Evolutionary conservation across 2,329 filamentous ascomycete genomes (phyloP).

Genomic region (Cadophora sp.): DNA sequence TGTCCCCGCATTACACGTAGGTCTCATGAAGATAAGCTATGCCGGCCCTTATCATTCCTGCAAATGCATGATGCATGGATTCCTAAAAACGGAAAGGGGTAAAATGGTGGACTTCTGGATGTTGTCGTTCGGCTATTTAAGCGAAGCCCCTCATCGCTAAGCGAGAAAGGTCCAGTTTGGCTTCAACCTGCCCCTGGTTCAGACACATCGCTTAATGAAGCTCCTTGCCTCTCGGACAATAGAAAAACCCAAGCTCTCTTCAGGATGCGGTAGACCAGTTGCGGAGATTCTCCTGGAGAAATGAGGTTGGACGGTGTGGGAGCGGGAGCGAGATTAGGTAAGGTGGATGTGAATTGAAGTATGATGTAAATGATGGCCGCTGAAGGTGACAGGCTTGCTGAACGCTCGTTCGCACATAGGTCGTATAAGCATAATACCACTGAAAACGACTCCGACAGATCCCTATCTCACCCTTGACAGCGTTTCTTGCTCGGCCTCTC

Average conservation of each 20-base stretch:
- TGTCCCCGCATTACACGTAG: not conserved
- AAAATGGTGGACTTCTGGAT: not conserved
- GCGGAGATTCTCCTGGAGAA: too few relatives aligned
- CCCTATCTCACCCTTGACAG: not conserved
- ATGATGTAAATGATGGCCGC: too few relatives aligned
- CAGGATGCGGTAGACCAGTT: too few relatives aligned
- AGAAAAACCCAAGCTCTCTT: not conserved
- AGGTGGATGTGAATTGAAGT: too few relatives aligned
- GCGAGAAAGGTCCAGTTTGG: constrained; percentile 5
- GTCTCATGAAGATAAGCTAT: not conserved
- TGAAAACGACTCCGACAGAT: too few relatives aligned
- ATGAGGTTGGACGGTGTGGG: too few relatives aligned
- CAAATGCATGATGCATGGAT: not conserved
- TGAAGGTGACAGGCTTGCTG: too few relatives aligned
- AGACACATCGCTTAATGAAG: not conserved
- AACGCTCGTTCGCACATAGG: too few relatives aligned
- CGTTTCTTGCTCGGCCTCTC: not conserved
- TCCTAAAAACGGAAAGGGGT: not conserved
- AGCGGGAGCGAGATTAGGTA: too few relatives aligned
- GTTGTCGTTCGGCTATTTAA: constrained; percentile 8
- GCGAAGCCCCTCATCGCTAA: constrained; percentile 8
- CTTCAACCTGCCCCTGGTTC: not conserved
- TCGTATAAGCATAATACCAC: too few relatives aligned
- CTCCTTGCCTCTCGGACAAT: not conserved
- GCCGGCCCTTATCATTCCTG: not conserved